Conservation (phyloP, 352 stramenopile genomes). For the Globisporangium splendens region DNA sequence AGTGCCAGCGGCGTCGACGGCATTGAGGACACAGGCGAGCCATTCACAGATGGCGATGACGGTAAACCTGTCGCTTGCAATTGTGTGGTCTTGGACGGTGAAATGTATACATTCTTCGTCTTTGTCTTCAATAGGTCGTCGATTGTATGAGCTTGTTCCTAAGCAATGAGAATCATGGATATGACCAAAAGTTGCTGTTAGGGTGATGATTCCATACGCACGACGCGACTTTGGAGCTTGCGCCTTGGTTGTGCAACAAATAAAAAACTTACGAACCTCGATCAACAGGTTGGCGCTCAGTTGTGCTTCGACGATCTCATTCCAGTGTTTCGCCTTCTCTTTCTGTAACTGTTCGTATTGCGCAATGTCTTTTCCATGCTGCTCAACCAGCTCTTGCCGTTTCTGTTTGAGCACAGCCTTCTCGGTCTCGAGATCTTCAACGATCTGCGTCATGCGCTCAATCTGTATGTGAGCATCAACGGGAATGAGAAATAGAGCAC, state of each 20-base stretch:
- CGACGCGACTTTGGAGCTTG: no score
- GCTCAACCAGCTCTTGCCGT: constrained; percentile 31
- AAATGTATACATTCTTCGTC: constrained; percentile 27
- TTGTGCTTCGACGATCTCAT: constrained; percentile 67
- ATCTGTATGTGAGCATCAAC: constrained; percentile 11
- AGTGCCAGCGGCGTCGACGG: constrained; percentile 3
- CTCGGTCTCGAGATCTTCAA: constrained; percentile 31
- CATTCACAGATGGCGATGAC: neutral
- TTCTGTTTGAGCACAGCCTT: constrained; percentile 36
- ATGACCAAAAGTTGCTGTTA: neutral
- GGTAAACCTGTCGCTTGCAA: neutral
- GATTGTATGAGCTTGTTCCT: constrained; percentile 77
- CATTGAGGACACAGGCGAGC: constrained; percentile 11
- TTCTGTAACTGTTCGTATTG: constrained; percentile 53
- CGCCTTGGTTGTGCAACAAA: neutral
- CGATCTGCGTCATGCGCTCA: constrained; percentile 27
- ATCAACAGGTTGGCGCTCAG: constrained; percentile 73
- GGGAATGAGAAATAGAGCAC: neutral
- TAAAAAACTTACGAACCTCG: constrained; percentile 34
- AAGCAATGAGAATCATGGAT: constrained; percentile 6
- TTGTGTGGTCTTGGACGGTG: constrained; percentile 23
- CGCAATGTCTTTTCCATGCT: constrained; percentile 41
- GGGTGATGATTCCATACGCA: neutral
- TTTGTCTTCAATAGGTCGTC: constrained; percentile 63
- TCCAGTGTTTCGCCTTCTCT: constrained; percentile 66